Conservation (phyloP, 2,329 filamentous ascomycete species). For the Botrytis elliptica region DNA sequence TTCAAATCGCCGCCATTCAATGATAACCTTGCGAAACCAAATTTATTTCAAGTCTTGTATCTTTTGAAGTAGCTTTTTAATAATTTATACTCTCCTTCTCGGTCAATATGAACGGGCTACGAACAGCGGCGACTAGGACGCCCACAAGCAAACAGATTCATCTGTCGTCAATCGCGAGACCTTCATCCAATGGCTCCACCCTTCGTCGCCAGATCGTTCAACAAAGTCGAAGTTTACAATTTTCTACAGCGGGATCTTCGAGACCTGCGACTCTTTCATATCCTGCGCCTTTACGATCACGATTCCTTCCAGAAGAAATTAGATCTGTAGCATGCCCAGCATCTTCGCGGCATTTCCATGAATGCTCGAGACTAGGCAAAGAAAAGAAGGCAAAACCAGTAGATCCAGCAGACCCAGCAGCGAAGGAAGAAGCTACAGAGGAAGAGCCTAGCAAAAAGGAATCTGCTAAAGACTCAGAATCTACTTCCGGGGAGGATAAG, state of each 20-base stretch:
- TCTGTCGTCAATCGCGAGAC: slow-evolving; percentile 36
- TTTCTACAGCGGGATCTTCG: slow-evolving; percentile 35
- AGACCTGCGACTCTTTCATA: slow-evolving; percentile 43
- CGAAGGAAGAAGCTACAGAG: slow-evolving; percentile 19
- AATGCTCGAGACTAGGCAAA: slow-evolving; percentile 31
- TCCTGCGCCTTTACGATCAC: slow-evolving; percentile 41
- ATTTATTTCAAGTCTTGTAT: slow-evolving; percentile 26
- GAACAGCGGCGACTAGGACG: slow-evolving; percentile 33
- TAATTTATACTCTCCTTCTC: slow-evolving; percentile 12
- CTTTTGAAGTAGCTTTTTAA: slow-evolving; percentile 18
- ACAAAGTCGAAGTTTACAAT: slow-evolving; percentile 36
- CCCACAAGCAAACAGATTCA: slow-evolving; percentile 34
- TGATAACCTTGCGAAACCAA: slow-evolving; percentile 26
- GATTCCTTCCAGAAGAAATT: slow-evolving; percentile 42
- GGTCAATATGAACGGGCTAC: slow-evolving; percentile 37
- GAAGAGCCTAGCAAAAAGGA: slow-evolving; percentile 28
- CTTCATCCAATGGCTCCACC: slow-evolving; percentile 35
- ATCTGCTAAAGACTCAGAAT: slow-evolving; percentile 28
- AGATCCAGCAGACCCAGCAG: slow-evolving; percentile 19
- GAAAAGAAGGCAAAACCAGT: slow-evolving; percentile 31
- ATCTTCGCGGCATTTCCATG: slow-evolving; percentile 32
- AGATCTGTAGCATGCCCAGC: slow-evolving; percentile 16
- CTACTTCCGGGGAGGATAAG: slow-evolving; percentile 30
- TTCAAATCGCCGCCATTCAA: slow-evolving; percentile 26
- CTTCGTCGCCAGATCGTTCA: slow-evolving; percentile 40